Base-by-base conservation (phyloP, 2,329 filamentous ascomycete species). In the Pseudogymnoascus sp. region DNA sequence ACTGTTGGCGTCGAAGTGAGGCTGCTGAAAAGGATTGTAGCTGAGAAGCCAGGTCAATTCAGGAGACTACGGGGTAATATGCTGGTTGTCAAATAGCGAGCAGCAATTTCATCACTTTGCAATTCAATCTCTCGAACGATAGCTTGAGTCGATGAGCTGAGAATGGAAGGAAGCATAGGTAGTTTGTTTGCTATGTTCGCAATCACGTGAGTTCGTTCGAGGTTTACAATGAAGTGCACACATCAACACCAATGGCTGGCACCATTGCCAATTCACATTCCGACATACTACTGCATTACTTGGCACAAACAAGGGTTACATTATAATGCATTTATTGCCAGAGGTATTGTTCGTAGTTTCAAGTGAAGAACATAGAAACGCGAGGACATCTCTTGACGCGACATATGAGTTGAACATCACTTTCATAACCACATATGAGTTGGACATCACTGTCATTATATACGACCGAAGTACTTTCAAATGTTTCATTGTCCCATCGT, bases 401-500 rank as follows among this genome's bases (percentile, higher is more conserved):
- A 34, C 18, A 34, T 56, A 34, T 31, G 9, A 8, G 28, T 21
- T 56, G 9, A 34, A 56, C 25, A 56, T 31, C 46, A 34, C 25
- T 56, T n/a, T 18, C 9, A 34, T 56, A 42, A 42, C n/a, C 37
- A 9, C 38, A 34, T n/a, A 28, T 18, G 4, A 12, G 46, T 18
- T 31, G 14, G 11, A 56, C 9, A 31, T 56, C 49, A 56, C 49
- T 56, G n/a, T 9, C n/a, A 21, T 34, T 34, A 56, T 31, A 56
- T 34, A 34, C 11, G 49, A 34, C 49, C 28, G 23, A 56, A 18
- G n/a, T 56, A 56, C 49, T 56, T 56, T 56, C 49, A 56, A 56
- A 56, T 56, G 49, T 56, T 56, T 56, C 49, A 56, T 56, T 56
- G 49, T 56, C 49, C 49, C 49, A 56, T 56, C 28, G 25, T 56